Conservation (phyloP, 768 basidiomycete species). For the Mycena floridula region DNA sequence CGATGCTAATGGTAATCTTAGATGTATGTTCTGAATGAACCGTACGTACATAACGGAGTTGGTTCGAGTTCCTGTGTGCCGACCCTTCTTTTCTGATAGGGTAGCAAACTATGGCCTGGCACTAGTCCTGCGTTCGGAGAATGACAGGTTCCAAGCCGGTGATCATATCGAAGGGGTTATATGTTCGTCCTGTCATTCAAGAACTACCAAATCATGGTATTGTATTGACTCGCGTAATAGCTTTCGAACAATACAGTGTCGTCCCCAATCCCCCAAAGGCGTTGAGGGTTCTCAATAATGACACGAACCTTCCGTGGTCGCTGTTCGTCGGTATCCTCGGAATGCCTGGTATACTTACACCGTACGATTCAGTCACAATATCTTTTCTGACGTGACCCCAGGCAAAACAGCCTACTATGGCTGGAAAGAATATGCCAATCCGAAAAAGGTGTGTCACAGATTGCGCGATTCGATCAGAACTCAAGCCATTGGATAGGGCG, state of each 20-base stretch:
- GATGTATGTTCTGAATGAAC: conserved; percentile 9
- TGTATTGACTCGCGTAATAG: too few species aligned
- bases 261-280: conserved; percentile 5
- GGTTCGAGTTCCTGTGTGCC: not conserved
- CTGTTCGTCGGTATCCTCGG: conserved; percentile 45
- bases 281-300: conserved; percentile 24
- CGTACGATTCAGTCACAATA: not conserved
- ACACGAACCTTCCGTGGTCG: conserved; percentile 40
- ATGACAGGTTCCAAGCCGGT: conserved; percentile 14
- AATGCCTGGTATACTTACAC: conserved; percentile 40
- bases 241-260: conserved; percentile 35
- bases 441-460: conserved; percentile 10
- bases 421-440: conserved; percentile 16
- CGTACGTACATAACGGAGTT: conserved; percentile 9
- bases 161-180: conserved; percentile 20
- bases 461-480: not conserved
- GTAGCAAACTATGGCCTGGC: conserved; percentile 13
- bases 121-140: conserved; percentile 20
- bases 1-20: not conserved
- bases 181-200: conserved; percentile 1
- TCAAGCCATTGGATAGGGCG: conserved; percentile 23
- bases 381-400: conserved; percentile 1
- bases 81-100: not conserved
- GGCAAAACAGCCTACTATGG: conserved; percentile 21
- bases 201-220: not conserved